Evolutionary conservation across 352 stramenopile species (phyloP).

Genomic region (Phytophthora pini): DNA sequence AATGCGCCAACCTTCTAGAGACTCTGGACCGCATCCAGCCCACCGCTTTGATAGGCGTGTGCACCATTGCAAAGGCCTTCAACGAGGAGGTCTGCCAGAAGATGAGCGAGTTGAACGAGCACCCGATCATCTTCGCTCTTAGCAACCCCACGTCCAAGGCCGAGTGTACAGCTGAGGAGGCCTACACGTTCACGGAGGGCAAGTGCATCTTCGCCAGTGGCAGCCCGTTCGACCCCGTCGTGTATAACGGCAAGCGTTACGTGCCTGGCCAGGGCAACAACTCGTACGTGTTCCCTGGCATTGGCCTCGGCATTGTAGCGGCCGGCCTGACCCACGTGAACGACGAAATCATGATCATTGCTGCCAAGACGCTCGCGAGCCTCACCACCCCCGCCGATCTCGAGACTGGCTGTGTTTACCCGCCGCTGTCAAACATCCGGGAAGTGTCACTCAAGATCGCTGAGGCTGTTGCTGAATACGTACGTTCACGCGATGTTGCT

Average conservation of each 20-base stretch:
- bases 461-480: conserved; percentile 84
- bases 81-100: conserved; percentile 86
- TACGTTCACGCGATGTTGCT: conserved; percentile 5
- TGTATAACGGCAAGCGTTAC: too few species aligned
- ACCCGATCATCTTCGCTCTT: conserved; percentile 97
- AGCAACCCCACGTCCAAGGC: conserved; percentile 97
- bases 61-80: conserved; percentile 92
- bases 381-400: conserved; percentile 92
- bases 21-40: conserved; percentile 90
- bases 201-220: conserved; percentile 97
- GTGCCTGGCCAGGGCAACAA: too few species aligned
- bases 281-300: conserved; percentile 97
- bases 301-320: conserved; percentile 93
- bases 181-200: conserved; percentile 96
- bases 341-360: conserved; percentile 87
- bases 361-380: conserved; percentile 71
- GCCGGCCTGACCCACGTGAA: conserved; percentile 79
- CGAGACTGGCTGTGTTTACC: conserved; percentile 94
- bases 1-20: conserved; percentile 71
- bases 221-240: conserved; percentile 96
- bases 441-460: conserved; percentile 94
- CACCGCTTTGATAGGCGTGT: conserved; percentile 95
- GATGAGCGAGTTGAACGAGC: conserved; percentile 90
- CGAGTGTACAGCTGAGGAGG: conserved; percentile 97
- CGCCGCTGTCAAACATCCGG: conserved; percentile 91